A percentile compares a stretch with the other conserved stretches of the same genome.
Evolutionary conservation across 2,329 filamentous ascomycete genomes (phyloP).

Genomic region (Aspergillus quadricinctus): DNA sequence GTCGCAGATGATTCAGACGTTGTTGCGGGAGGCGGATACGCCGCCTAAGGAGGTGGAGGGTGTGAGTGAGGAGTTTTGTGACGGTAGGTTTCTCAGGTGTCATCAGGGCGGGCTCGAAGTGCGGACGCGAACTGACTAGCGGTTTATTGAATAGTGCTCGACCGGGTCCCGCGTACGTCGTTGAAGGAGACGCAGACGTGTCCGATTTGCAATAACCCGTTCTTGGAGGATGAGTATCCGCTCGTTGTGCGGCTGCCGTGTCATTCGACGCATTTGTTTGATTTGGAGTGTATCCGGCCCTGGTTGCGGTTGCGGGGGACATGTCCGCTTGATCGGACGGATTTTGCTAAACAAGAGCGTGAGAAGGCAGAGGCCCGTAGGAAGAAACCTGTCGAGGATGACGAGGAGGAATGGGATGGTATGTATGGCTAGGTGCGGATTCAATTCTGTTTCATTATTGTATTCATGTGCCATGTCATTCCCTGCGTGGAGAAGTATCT

Average conservation of each 20-base stretch:
- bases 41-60: constrained; percentile 59
- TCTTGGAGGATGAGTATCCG: constrained; percentile 60
- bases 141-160: constrained; percentile 43
- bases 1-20: constrained; percentile 50
- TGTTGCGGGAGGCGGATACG: constrained; percentile 54
- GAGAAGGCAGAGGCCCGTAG: constrained; percentile 50
- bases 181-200: constrained; percentile 52
- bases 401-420: constrained; percentile 47
- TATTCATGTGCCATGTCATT: background rate
- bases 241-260: constrained; percentile 61
- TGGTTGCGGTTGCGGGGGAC: constrained; percentile 62
- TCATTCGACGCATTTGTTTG: constrained; percentile 58
- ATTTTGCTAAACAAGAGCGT: constrained; percentile 53
- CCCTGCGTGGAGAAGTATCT: background rate
- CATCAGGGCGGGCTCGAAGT: background rate
- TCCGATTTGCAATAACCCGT: constrained; percentile 58
- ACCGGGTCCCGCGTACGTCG: constrained; percentile 54
- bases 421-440: constrained; percentile 37
- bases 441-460: background rate
- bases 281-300: constrained; percentile 61
- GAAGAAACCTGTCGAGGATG: constrained; percentile 36
- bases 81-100: constrained; percentile 32
- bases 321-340: constrained; percentile 59
- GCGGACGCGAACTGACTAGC: background rate
- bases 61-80: constrained; percentile 58